A percentile compares a stretch with the other conserved stretches of the same genome.
Conservation (phyloP, 1,139 yeast species). For the Taphrina deformans region DNA sequence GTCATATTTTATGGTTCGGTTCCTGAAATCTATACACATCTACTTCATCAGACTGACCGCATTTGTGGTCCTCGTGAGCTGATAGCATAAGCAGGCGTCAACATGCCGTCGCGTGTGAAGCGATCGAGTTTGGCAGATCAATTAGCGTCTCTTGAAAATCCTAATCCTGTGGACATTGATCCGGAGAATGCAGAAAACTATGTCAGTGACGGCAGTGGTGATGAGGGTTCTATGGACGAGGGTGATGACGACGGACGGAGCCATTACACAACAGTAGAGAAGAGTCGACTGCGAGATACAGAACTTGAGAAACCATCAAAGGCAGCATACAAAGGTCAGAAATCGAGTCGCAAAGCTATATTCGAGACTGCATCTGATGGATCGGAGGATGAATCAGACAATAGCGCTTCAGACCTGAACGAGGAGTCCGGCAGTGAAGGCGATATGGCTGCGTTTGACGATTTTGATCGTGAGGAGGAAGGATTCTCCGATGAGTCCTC, state of each 20-base stretch:
- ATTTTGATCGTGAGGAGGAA: conserved; percentile 16
- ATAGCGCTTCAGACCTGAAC: neutral
- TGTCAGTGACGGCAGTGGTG: conserved; percentile 2
- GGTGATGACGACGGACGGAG: conserved; percentile 24
- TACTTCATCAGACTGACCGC: neutral
- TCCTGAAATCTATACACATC: neutral
- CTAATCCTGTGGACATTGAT: conserved; percentile 28
- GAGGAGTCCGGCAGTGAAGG: conserved; percentile 26
- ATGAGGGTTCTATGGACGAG: neutral
- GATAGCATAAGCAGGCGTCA: no score
- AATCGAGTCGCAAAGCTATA: conserved; percentile 25
- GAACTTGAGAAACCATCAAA: neutral
- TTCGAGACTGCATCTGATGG: neutral
- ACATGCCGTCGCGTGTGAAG: conserved; percentile 16
- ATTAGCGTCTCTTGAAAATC: conserved; percentile 16
- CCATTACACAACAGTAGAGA: conserved; percentile 24
- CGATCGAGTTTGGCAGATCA: conserved; percentile 19
- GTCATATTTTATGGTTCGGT: neutral
- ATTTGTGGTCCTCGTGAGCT: no score
- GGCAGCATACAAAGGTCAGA: conserved; percentile 18
- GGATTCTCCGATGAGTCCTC: neutral
- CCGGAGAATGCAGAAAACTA: conserved; percentile 21
- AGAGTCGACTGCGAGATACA: conserved; percentile 22
- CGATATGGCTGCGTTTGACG: conserved; percentile 22
- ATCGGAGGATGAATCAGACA: neutral